Conservation (phyloP, 208 protist species). For the Acanthamoeba healyi region DNA sequence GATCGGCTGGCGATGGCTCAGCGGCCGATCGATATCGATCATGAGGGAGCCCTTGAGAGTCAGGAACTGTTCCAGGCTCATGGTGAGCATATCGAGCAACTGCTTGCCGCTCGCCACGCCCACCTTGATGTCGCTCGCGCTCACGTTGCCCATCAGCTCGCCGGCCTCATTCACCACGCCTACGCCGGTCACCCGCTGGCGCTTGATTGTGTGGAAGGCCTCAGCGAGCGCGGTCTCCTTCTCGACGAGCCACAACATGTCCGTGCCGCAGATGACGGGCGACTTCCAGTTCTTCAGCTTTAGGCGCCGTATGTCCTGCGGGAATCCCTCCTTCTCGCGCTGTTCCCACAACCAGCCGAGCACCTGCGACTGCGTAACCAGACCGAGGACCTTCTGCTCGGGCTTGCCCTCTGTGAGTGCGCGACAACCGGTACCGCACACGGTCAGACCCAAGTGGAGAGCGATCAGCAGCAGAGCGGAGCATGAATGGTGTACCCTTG, state of each 20-base stretch:
- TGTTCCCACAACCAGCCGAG: conserved; percentile 47
- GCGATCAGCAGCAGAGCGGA: neutral
- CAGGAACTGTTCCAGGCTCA: conserved; percentile 39
- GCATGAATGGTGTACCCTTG: neutral
- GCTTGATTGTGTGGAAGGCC: conserved; percentile 56
- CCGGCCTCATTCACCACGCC: conserved; percentile 11
- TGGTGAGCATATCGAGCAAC: conserved; percentile 23
- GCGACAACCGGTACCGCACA: neutral
- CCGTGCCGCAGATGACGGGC: neutral
- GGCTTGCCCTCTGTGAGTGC: conserved; percentile 3
- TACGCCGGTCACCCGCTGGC: conserved; percentile 42
- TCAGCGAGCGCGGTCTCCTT: neutral
- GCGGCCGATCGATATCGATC: conserved; percentile 3
- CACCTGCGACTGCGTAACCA: conserved; percentile 62
- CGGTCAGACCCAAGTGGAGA: too few relatives aligned
- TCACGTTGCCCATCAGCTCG: conserved; percentile 62
- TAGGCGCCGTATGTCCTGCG: conserved; percentile 34
- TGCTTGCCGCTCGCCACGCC: neutral
- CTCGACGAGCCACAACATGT: conserved; percentile 21
- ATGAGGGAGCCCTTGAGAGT: conserved; percentile 32
- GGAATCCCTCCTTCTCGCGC: conserved; percentile 47
- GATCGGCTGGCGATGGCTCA: conserved; percentile 39
- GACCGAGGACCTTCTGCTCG: neutral
- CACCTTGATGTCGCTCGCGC: conserved; percentile 65
- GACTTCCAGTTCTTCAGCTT: conserved; percentile 53